phyloP scores from a whole-genome alignment of 805 yeast species.

The Saccharomycopsis capsularis region DNA sequence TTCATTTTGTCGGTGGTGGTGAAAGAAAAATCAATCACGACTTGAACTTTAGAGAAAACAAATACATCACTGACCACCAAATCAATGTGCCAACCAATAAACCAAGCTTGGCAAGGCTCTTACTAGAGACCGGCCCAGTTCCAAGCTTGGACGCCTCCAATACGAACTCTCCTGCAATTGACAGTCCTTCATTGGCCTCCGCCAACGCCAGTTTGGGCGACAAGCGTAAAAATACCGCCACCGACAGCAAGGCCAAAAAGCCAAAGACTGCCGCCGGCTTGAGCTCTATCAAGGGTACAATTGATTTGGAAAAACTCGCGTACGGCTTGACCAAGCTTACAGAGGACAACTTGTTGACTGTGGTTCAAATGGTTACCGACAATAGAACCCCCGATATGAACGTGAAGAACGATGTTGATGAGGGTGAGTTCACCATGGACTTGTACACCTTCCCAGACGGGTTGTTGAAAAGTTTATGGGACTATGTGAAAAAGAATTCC shows the following conservation, averaged over 20 bases:
- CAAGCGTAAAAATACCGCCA: slow-evolving; percentile 29
- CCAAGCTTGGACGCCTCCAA: slow-evolving; percentile 41
- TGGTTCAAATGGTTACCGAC: slow-evolving; percentile 96
- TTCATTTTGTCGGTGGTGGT: slow-evolving; percentile 85
- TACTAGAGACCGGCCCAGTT: slow-evolving; percentile 77
- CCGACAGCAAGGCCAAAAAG: slow-evolving; percentile 14
- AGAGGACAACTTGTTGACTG: slow-evolving; percentile 89
- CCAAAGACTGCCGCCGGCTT: slow-evolving; percentile 6
- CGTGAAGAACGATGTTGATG: slow-evolving; percentile 90
- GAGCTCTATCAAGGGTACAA: slow-evolving; percentile 54
- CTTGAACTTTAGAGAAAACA: slow-evolving; percentile 73
- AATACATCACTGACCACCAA: slow-evolving; percentile 70
- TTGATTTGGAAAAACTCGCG: slow-evolving; percentile 87
- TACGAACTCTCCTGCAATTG: slow-evolving; percentile 22
- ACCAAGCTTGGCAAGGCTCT: slow-evolving; percentile 61
- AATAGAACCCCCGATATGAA: slow-evolving; percentile 93
- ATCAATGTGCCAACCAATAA: slow-evolving; percentile 71
- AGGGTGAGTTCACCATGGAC: slow-evolving; percentile 97
- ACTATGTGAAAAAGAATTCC: slow-evolving; percentile 73
- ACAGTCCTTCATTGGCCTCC: slow-evolving; percentile 23
- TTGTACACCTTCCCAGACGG: slow-evolving; percentile 88
- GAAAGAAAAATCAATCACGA: slow-evolving; percentile 85
- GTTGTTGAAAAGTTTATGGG: slow-evolving; percentile 88
- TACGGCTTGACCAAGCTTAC: slow-evolving; percentile 78
- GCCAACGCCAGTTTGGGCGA: slow-evolving; percentile 26